Conservation (phyloP, 1,284 basidiomycete species). For the Naganishia cerealis region DNA sequence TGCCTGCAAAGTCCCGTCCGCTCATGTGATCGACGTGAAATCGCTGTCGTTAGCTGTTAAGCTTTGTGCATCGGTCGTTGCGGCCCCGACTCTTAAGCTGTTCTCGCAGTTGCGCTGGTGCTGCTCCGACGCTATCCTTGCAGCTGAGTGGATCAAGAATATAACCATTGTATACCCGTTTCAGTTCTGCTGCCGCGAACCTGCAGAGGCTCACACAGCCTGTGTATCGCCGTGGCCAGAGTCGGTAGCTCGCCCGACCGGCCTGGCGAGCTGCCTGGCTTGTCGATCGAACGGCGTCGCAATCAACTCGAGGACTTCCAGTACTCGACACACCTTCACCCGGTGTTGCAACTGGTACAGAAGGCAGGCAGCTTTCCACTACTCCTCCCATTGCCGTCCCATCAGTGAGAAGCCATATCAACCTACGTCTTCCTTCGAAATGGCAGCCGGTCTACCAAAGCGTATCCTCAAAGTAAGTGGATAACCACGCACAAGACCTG, state of each 20-base stretch:
- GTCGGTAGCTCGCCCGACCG: not conserved
- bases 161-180: no score
- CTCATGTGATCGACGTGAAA: conserved; percentile 15
- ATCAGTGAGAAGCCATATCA: not conserved
- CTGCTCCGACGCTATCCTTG: no score
- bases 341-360: not conserved
- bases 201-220: not conserved
- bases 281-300: not conserved
- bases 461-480: conserved; percentile 54
- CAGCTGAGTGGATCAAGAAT: no score
- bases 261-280: not conserved
- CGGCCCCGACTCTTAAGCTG: not conserved
- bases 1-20: conserved; percentile 11
- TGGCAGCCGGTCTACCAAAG: conserved; percentile 46
- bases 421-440: not conserved
- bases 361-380: not conserved
- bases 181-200: not conserved
- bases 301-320: not conserved
- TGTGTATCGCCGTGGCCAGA: not conserved
- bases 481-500: not conserved
- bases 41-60: not conserved
- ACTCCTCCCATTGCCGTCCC: not conserved
- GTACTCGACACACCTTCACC: not conserved
- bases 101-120: no score
- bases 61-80: conserved; percentile 4